Evolutionary conservation across 805 yeast species (phyloP), one percentile per base, ranked within the genome.

Genomic region (Starmerella roubikii): DNA sequence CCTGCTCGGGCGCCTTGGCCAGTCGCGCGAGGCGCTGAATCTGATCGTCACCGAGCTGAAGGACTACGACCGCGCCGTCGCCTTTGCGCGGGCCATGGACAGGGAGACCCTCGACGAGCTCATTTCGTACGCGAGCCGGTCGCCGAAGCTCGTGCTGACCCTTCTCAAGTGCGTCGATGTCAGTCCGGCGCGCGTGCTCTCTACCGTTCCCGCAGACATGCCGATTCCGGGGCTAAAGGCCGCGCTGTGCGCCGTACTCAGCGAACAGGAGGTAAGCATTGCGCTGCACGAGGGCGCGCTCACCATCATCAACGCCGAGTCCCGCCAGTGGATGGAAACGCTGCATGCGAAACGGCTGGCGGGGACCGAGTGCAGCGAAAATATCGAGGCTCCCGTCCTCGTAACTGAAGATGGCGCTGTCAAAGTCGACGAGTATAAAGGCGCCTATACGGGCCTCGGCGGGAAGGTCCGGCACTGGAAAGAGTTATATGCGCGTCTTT

Each of bases 1-100:
- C 52, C 58, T 91, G 23, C 67, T 83, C 44, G 93, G 94, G 4
- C 73, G 74, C 50, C 76, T 81, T 20, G 97, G 98, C 1, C 80
- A 81, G 48, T 74, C 76, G 40, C 69, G 68, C 44, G 70, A 73
- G 44, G 97, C 97, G 0, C 60, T 88, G 50, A 69, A 66, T 41
- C 62, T 91, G 31, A 84, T 91, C 13, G 74, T 85, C 29, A 78
- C 81, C 46, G 70, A 81, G 49, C 60, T 86, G 37, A 68, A 77
- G 39, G 91, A 88, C 54, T 88, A 94, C 0, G 69, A 70, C 30
- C 66, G 71, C 46, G 97, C 97, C 0, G 79, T 91, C 19, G 68
- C 67, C 15, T 91, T 85, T 65, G 91, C 86, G 1, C 47, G 41
- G 10, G 69, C 66, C 36, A 67, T 67, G 10, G 93, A 84, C 49